Base-by-base conservation (phyloP, 2,329 filamentous ascomycete species). In the Elsinoe perseae region DNA sequence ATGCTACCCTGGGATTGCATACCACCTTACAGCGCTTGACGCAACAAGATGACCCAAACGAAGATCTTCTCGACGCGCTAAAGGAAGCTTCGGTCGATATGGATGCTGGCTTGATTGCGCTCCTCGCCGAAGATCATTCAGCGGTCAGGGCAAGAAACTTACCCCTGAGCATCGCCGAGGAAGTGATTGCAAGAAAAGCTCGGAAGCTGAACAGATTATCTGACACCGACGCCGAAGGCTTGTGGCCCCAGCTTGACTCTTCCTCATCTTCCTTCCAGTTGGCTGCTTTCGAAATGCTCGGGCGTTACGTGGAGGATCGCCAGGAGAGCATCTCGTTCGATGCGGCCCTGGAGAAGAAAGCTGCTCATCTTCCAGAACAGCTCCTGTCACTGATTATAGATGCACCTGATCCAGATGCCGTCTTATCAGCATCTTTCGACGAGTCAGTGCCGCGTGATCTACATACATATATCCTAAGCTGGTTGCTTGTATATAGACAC, bases 401-500 rank as follows among this genome's bases (percentile, higher is more conserved):
- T 60, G 79, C 86, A 0, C 88, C 92, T 0, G 84, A 83, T 0
- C 75, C 87, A 2, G 80, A 86, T n/a, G 76, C 77, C 10, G 80
- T 89, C 44, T 76, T 80, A 0, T 82, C 87, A 46, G 80, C 85
- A 7, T 75, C 79, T 32, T 82, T 90, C 20, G 78, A 83, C 4
- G 76, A 80, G 14, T 74, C 68, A 30, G 86, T 91, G 63, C 89
- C 89, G 9, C 74, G 82, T 0, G 67, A 80, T 0, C 76, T 95
- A 48, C 82, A 89, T 54, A 83, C 85, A 8, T 98, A 96, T 65
- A 77, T 98, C 2, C 76, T 95, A 25, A 87, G 89, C 9, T 98
- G 93, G 93, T 82, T 88, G 61, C 77, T 97, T 1, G 79, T 96
- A 0, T 97, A 95, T 66, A 89, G 95, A 63, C 85, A 92, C 43